Percentiles rank a stretch among this genome's conserved stretches.
These are phyloP conservation scores for Wallemia mellicola DNA, from an alignment of 1,284 basidiomycete species.

Conservation along the genomic window DNA sequence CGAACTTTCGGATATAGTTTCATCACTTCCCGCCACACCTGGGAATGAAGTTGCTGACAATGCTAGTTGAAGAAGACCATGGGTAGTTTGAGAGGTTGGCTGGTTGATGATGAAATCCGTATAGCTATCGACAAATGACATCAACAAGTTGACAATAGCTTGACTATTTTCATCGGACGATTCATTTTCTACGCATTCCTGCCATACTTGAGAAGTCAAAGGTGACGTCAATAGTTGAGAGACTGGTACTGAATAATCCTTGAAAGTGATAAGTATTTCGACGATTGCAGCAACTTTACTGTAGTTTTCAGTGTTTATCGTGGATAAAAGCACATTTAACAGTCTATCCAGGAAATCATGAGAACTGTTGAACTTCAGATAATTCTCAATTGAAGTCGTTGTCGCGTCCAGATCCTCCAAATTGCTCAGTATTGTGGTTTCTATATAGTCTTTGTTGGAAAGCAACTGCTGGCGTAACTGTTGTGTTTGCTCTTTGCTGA, in stretches of 20 bases:
- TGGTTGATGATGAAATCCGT: slow-evolving; percentile 42
- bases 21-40: slow-evolving; percentile 45
- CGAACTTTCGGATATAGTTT: slow-evolving; percentile 57
- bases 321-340: not conserved
- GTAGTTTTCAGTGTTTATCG: not conserved
- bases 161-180: slow-evolving; percentile 24
- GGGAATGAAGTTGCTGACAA: slow-evolving; percentile 44
- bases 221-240: not conserved
- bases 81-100: slow-evolving; percentile 29
- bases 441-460: not conserved
- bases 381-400: not conserved
- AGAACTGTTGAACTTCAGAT: not conserved
- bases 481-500: not conserved
- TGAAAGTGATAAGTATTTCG: not conserved
- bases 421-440: not conserved
- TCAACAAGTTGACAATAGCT: slow-evolving; percentile 44
- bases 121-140: slow-evolving; percentile 54
- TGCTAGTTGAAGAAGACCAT: slow-evolving; percentile 36
- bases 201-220: not conserved
- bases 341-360: not conserved
- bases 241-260: not conserved
- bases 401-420: not conserved
- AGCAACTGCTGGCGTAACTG: not conserved
- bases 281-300: not conserved
- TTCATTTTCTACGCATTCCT: not conserved